Conservation (phyloP, 306 rosid species). For the Dalbergia cochinchinensis region DNA sequence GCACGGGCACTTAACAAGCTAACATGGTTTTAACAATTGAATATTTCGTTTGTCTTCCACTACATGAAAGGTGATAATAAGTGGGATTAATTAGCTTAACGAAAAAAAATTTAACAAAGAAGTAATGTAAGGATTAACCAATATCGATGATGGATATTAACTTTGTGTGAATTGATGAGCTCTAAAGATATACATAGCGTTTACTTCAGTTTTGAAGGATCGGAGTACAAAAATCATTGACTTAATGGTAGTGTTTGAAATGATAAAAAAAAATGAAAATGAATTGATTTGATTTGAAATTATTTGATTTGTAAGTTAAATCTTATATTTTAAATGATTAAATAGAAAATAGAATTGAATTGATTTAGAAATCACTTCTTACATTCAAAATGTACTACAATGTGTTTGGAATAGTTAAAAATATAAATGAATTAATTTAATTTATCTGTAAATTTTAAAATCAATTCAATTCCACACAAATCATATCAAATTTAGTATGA, state of each 20-base stretch:
- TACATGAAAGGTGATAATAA: constrained; percentile 5
- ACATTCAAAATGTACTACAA: too few species aligned
- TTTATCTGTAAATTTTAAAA: too few species aligned
- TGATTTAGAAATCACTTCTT: too few species aligned
- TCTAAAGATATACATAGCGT: not conserved
- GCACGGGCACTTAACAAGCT: not conserved
- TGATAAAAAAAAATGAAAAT: too few species aligned
- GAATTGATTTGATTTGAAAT: too few species aligned
- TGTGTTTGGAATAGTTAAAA: too few species aligned
- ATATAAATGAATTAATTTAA: too few species aligned
- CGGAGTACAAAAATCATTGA: not conserved
- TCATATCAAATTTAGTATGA: too few species aligned
- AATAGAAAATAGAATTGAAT: too few species aligned
- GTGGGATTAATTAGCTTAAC: constrained; percentile 13
- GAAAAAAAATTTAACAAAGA: not conserved
- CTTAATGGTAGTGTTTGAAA: not conserved
- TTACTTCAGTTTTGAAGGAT: not conserved
- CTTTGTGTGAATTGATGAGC: not conserved
- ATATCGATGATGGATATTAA: constrained; percentile 10
- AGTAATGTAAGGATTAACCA: constrained; percentile 26
- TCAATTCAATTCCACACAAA: too few species aligned
- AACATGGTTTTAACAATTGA: constrained; percentile 22
- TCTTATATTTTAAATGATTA: too few species aligned
- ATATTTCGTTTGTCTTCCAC: constrained; percentile 10
- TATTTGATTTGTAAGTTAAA: too few species aligned